Base-by-base conservation (phyloP, 306 rosid species). In the Notholithocarpus densiflorus region DNA sequence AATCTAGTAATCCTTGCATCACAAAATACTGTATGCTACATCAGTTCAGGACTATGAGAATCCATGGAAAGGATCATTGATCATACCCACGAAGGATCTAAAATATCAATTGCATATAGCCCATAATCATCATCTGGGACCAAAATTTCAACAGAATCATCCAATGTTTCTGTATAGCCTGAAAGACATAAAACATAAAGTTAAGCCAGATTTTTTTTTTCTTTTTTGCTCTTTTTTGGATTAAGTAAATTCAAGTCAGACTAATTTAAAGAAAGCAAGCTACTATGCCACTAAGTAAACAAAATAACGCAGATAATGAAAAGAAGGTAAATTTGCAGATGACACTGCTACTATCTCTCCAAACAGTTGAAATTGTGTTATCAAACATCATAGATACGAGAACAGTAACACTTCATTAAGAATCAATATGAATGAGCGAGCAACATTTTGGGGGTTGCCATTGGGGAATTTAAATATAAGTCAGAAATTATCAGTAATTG, bases 91-190 rank as follows among this genome's bases (percentile, higher is more conserved):
- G 95, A 91, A 4, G 97, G 98, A 84, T 94, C 98, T 69, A 94
- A 83, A 86, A 92, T 89, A 85, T 94, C 97, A 69, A 94, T 94
- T 43, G 98, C 98, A 79, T 92, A 92, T 14, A 94, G 90, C 13
- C 98, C 98, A 31, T 82, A 56, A 83, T 92, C 94, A 56, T 89
- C 95, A 1, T 89, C 92, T 5, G 98, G 98, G 26, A 92, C 97
- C 61, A 88, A 81, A 75, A 94, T 79, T 72, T 89, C 87, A 18
- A 87, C 72, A 57, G 85, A 81, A 51, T 85, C 53, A 75, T 92
- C 95, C 34, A 94, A 74, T 21, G 89, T 15, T 87, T 91, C 97
- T 1, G 97, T 83, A 73, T 89, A 91, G 68, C 98, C 98, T 94
- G 91, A 52, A 80, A 75, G 62, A 56, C 72, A 10, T 13, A 23